Conservation (phyloP, 495 filamentous ascomycete species). For the Tuber melanosporum region DNA sequence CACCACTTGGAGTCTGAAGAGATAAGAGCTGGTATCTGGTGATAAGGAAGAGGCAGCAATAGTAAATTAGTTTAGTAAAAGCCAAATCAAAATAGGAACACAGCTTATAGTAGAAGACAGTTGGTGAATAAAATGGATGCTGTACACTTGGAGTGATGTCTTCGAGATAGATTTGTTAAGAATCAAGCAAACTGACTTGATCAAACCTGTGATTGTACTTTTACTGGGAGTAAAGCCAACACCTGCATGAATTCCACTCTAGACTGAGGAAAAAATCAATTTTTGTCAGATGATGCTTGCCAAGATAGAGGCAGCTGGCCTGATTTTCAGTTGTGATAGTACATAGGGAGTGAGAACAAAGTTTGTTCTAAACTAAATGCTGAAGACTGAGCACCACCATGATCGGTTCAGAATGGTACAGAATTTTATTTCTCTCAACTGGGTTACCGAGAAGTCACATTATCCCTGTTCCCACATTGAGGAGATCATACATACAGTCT, state of each 20-base stretch:
- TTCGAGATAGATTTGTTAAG: not conserved
- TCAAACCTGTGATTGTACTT: not conserved
- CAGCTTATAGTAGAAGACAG: no score
- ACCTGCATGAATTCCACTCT: no score
- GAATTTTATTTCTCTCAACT: not conserved
- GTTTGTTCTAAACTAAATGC: not conserved
- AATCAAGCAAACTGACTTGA: not conserved
- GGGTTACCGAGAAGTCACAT: not conserved
- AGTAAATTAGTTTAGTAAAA: no score
- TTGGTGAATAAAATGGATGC: not conserved
- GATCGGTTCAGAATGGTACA: not conserved
- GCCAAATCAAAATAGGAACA: no score
- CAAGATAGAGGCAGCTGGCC: not conserved
- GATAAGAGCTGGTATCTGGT: no score
- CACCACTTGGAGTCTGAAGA: no score
- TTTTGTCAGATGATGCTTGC: not conserved
- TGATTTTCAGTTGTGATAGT: not conserved
- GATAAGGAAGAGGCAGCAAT: no score
- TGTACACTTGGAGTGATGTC: not conserved
- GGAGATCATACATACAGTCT: not conserved
- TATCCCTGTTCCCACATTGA: not conserved
- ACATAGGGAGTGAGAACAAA: not conserved
- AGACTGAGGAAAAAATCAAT: no score
- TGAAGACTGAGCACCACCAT: no score
- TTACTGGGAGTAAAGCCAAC: rapidly evolving